These are phyloP conservation scores for Coemansia sp. DNA, from an alignment of 192 early-diverging fungal genomes.

Conservation along the genomic window DNA sequence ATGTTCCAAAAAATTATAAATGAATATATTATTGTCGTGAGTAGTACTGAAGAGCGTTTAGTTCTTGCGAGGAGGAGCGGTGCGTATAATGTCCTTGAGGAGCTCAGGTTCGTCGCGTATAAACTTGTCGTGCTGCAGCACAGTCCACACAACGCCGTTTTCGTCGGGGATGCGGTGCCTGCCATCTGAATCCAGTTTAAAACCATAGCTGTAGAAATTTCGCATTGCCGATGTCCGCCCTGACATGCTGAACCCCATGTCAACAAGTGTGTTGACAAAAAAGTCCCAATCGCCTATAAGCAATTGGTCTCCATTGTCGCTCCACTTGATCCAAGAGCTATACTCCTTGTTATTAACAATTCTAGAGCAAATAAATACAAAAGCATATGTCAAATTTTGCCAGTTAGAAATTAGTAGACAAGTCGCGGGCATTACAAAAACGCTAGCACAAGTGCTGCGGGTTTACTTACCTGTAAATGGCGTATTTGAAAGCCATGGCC, in stretches of 20 bases:
- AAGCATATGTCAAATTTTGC: too few relatives aligned
- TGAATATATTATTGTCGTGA: too few relatives aligned
- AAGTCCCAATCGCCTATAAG: background rate
- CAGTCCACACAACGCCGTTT: background rate
- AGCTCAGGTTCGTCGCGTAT: background rate
- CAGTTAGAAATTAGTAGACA: too few relatives aligned
- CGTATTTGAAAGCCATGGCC: background rate
- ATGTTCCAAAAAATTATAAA: too few relatives aligned
- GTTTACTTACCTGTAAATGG: background rate
- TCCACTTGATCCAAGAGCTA: background rate
- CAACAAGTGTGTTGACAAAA: background rate
- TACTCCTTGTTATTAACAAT: background rate
- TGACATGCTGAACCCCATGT: background rate
- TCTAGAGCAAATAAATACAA: background rate
- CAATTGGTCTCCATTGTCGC: background rate
- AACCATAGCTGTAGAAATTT: background rate
- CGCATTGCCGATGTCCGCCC: background rate
- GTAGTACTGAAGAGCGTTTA: background rate
- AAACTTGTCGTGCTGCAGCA: background rate
- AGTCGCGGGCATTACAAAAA: background rate
- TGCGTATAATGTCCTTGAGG: background rate
- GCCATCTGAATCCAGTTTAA: background rate
- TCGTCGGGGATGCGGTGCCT: background rate
- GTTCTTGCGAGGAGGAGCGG: background rate
- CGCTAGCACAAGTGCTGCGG: background rate